Conservation (phyloP, 2,329 filamentous ascomycete genomes). For the Didymellaceae sp. region DNA sequence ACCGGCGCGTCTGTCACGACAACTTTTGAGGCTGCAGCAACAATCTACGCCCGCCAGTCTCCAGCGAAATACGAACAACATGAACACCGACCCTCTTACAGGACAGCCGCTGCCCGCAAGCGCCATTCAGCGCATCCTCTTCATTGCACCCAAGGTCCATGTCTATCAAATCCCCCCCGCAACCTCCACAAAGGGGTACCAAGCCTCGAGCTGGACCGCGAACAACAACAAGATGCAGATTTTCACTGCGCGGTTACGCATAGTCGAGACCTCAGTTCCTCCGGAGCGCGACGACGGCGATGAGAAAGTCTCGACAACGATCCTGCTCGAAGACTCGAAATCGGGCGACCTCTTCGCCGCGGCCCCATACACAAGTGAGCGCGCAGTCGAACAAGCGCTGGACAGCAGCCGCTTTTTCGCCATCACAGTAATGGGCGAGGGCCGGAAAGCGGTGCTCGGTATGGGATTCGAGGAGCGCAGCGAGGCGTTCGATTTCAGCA, state of each 20-base stretch:
- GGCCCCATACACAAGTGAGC: conserved; percentile 72
- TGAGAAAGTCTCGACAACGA: conserved; percentile 71
- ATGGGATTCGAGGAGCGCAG: conserved; percentile 87
- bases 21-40: conserved; percentile 5
- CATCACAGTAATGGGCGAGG: conserved; percentile 76
- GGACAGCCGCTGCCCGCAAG: conserved; percentile 71
- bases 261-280: conserved; percentile 75
- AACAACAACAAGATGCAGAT: conserved; percentile 73
- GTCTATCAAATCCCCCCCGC: conserved; percentile 88
- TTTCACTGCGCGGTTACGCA: conserved; percentile 81
- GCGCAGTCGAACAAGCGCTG: conserved; percentile 75
- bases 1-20: conserved; percentile 7
- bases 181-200: conserved; percentile 78
- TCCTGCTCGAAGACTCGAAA: conserved; percentile 78
- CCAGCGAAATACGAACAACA: conserved; percentile 36
- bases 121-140: conserved; percentile 85
- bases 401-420: conserved; percentile 88
- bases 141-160: conserved; percentile 75
- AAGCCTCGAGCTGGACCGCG: conserved; percentile 76
- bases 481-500: conserved; percentile 85
- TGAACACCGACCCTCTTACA: conserved; percentile 76
- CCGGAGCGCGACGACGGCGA: conserved; percentile 45
- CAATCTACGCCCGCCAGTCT: not conserved
- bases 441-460: conserved; percentile 79
- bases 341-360: conserved; percentile 82